These are phyloP conservation scores for Aspergillus sp. DNA, from an alignment of 2,329 filamentous ascomycete genomes.

Conservation along the genomic window DNA sequence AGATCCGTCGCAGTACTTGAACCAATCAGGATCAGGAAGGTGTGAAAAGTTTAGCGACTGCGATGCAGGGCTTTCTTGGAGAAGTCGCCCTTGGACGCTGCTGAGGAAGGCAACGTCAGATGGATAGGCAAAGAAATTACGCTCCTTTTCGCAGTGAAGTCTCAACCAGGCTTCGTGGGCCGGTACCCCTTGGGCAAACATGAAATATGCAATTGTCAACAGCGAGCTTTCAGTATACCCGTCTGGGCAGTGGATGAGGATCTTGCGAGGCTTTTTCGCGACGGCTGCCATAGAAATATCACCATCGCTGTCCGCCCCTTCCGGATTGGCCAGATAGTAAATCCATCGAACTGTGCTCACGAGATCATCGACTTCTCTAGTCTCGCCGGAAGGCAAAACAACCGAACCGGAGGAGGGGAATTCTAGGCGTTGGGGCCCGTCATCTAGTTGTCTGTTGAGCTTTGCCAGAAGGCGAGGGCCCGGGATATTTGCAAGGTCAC, in stretches of 20 bases:
- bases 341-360: slow-evolving; percentile 88
- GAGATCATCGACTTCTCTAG: slow-evolving; percentile 76
- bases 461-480: slow-evolving; percentile 62
- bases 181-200: slow-evolving; percentile 79
- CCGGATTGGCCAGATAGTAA: slow-evolving; percentile 70
- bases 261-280: slow-evolving; percentile 52
- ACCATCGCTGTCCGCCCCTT: slow-evolving; percentile 46
- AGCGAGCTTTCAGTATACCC: slow-evolving; percentile 94
- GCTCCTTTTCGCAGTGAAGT: slow-evolving; percentile 71
- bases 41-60: slow-evolving; percentile 17
- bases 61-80: slow-evolving; percentile 47
- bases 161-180: slow-evolving; percentile 83
- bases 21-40: slow-evolving; percentile 65
- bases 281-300: slow-evolving; percentile 51
- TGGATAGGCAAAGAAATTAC: slow-evolving; percentile 95
- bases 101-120: slow-evolving; percentile 82
- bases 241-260: slow-evolving; percentile 90
- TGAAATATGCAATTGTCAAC: slow-evolving; percentile 84
- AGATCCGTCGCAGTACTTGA: slow-evolving; percentile 79
- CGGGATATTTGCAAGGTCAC: slow-evolving; percentile 72
- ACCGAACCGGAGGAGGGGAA: slow-evolving; percentile 96
- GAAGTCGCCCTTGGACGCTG: slow-evolving; percentile 68
- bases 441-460: slow-evolving; percentile 54
- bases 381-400: slow-evolving; percentile 75
- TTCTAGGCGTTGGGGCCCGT: slow-evolving; percentile 58